Evolutionary conservation across 768 basidiomycete species (phyloP).

Genomic region (Calocybe gangraenosa): DNA sequence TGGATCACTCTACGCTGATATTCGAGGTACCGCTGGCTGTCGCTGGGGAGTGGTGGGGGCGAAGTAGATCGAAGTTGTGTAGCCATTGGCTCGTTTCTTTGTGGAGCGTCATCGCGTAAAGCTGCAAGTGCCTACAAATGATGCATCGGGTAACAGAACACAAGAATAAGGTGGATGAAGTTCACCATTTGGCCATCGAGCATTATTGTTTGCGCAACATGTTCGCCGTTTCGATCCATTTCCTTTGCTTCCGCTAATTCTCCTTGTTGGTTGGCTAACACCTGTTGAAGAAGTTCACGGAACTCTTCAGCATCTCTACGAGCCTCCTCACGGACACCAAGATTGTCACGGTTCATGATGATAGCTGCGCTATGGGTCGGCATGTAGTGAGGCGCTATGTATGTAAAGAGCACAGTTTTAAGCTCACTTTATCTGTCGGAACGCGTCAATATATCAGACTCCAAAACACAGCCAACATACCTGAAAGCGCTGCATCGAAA

Average conservation of each 20-base stretch:
- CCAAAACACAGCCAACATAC: conserved; percentile 22
- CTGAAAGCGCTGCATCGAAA: conserved; percentile 38
- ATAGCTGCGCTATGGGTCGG: conserved; percentile 23
- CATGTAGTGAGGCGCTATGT: neutral
- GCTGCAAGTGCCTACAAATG: conserved; percentile 25
- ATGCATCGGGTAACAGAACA: conserved; percentile 1
- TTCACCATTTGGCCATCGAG: conserved; percentile 45
- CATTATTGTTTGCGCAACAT: conserved; percentile 46
- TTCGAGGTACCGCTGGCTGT: conserved; percentile 34
- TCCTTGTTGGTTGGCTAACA: conserved; percentile 28
- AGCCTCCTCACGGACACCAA: conserved; percentile 23
- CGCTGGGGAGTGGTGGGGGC: conserved; percentile 17
- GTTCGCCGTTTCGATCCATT: conserved; percentile 35
- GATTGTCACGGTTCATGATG: conserved; percentile 23
- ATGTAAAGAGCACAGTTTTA: neutral
- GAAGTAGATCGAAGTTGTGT: conserved; percentile 15
- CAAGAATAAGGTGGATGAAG: neutral
- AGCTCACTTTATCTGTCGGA: conserved; percentile 21
- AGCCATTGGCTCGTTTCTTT: conserved; percentile 6
- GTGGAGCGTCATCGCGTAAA: conserved; percentile 17
- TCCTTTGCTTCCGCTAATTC: conserved; percentile 34
- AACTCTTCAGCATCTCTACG: conserved; percentile 28
- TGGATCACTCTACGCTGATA: conserved; percentile 43
- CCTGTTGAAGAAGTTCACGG: conserved; percentile 34
- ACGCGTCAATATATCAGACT: neutral